Percentiles rank a stretch among this genome's conserved stretches.
These are phyloP conservation scores for Jimgerdemannia lactiflua DNA, from an alignment of 192 early-diverging fungal species.

Conservation along the genomic window DNA sequence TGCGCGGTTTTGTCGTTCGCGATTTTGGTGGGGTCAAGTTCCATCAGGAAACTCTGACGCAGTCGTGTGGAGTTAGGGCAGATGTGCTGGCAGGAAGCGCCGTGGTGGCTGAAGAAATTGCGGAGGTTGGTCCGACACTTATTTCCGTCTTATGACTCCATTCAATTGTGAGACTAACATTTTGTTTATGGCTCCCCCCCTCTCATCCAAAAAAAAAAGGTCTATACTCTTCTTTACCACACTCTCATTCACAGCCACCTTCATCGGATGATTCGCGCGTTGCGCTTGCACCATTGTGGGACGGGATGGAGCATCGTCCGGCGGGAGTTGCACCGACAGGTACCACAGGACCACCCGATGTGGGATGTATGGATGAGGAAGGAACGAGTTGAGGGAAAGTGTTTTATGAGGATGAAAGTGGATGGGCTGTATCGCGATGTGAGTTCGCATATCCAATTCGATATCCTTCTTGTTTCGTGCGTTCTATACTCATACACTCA, in stretches of 20 bases:
- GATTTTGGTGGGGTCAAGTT: constrained; percentile 70
- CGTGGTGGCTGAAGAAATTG: constrained; percentile 42
- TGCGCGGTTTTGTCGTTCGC: constrained; percentile 59
- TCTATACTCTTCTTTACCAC: constrained; percentile 56
- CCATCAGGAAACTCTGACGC: constrained; percentile 46
- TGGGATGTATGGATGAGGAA: constrained; percentile 40
- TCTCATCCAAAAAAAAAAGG: constrained; percentile 32
- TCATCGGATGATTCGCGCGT: constrained; percentile 58
- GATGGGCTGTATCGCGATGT: constrained; percentile 64
- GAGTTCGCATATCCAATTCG: constrained; percentile 12
- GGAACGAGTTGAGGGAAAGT: constrained; percentile 47
- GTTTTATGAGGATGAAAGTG: constrained; percentile 65
- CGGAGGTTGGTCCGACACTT: constrained; percentile 8
- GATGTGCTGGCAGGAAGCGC: constrained; percentile 53
- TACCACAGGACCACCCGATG: constrained; percentile 44
- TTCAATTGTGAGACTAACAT: background rate
- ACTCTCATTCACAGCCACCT: constrained; percentile 57
- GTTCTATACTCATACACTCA: no score
- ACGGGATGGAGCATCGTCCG: constrained; percentile 58
- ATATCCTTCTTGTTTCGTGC: background rate
- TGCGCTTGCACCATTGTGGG: constrained; percentile 54
- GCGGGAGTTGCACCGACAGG: constrained; percentile 30
- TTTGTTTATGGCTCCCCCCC: background rate
- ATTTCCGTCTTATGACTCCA: background rate
- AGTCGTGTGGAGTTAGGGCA: constrained; percentile 40